Conservation (phyloP, 225 moss, liverwort and hornwort genomes). For the Neckera pumila region DNA sequence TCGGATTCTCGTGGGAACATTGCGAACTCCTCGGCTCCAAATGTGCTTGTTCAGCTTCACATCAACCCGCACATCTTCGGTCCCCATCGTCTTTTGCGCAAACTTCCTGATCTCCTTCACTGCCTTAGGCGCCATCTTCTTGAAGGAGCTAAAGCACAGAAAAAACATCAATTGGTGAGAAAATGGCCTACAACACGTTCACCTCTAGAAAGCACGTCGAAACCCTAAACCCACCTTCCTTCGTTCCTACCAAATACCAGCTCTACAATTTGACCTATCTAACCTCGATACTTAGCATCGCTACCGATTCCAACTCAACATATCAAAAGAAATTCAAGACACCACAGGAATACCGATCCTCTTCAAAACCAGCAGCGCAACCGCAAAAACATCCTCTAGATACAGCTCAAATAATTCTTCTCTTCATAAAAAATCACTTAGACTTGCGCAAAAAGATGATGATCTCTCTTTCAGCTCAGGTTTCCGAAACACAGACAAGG, state of each 20-base stretch:
- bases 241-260: neutral
- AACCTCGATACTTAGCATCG: neutral
- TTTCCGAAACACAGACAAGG: neutral
- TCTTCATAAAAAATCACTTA: neutral
- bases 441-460: neutral
- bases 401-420: neutral
- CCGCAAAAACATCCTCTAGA: neutral
- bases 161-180: neutral
- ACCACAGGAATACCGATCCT: neutral
- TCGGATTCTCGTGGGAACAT: constrained; percentile 28
- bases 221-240: neutral
- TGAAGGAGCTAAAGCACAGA: constrained; percentile 15
- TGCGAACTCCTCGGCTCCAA: constrained; percentile 39
- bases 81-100: constrained; percentile 30
- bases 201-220: neutral
- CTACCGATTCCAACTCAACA: neutral
- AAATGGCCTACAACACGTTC: neutral
- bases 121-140: constrained; percentile 38
- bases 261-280: neutral
- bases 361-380: neutral
- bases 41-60: constrained; percentile 39
- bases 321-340: neutral
- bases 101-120: constrained; percentile 42
- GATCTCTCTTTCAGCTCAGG: neutral
- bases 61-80: constrained; percentile 28